Evolutionary conservation across 129 eudicot species (phyloP), one percentile per base, ranked within the genome.

Genomic region (Sambucus nigra): DNA sequence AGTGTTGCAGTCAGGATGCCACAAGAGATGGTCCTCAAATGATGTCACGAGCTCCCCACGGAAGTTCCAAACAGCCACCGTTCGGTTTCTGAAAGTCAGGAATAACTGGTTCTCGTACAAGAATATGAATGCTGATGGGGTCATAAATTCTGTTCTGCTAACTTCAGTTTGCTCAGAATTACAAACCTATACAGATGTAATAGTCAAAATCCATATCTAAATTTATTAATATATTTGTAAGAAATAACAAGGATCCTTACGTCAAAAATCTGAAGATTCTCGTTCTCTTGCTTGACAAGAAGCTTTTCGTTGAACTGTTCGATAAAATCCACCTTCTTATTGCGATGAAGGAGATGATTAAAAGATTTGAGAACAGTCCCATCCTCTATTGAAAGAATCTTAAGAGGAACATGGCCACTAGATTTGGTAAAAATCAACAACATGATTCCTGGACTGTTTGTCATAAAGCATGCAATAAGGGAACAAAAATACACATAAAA

Each of bases 1-100:
- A 11, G 96, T 87, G 55, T 87, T 87, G 88, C 94, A 87, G 49
- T 82, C 96, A 19, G 96, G 88, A 79, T 82, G 96, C 96, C 96
- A 86, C 53, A 86, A 57, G 14, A 82, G 79, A 57, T 87, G 94
- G 61, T 87, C 96, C 78, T 87, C 96, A 51, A 87, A 87, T 15
- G 94, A 87, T 23, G 96, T 87, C 35, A 87, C 94, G 27, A 87
- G 82, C 74, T 87, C 94, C 60, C 96, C 96, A 24, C 88, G 77
- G 66, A 82, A 87, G 66, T 87, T 87, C 96, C 96, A 87, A 20
- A 87, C 96, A 23, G 94, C 88, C 41, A 87, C 94, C 0, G 82
- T 87, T 35, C 94, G 70, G 60, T 87, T 76, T 73, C 94, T 73
- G 63, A 87, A 87, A 25, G 96, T 87, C 68, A 87, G 42, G 71